phyloP scores from a whole-genome alignment of 2,329 filamentous ascomycete species.

The Ceratocystis huliohia region DNA sequence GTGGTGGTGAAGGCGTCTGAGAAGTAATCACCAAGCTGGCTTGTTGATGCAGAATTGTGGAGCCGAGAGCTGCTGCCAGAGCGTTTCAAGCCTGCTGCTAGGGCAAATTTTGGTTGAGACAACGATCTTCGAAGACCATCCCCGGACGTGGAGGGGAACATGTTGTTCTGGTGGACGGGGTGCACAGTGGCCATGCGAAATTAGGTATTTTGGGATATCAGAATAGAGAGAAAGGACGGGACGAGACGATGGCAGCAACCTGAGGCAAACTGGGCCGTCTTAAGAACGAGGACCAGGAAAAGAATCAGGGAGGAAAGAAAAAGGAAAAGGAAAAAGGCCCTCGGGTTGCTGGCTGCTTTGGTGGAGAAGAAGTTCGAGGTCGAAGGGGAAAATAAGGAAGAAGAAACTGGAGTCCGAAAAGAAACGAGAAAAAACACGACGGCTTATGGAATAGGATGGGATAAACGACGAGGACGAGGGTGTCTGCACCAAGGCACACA shows the following conservation, averaged over 20 bases:
- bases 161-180: constrained; percentile 13
- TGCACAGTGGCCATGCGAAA: constrained; percentile 15
- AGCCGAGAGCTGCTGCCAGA: constrained; percentile 15
- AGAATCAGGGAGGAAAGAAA: constrained; percentile 33
- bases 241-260: constrained; percentile 23
- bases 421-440: not conserved
- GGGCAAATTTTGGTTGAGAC: constrained; percentile 15
- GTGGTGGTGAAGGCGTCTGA: constrained; percentile 12
- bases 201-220: not conserved
- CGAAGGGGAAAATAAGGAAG: constrained; percentile 15
- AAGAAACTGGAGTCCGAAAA: not conserved
- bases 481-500: constrained; percentile 22
- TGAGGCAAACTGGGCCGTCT: constrained; percentile 24
- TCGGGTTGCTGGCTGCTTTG: not conserved
- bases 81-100: constrained; percentile 18
- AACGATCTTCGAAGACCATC: constrained; percentile 16
- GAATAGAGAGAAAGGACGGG: not conserved
- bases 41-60: constrained; percentile 12
- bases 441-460: constrained; percentile 25
- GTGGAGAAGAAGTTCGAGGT: constrained; percentile 37
- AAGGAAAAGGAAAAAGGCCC: not conserved
- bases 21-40: constrained; percentile 16
- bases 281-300: constrained; percentile 26
- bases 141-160: constrained; percentile 16
- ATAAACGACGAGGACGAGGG: constrained; percentile 29